Evolutionary conservation across 2,329 filamentous ascomycete species (phyloP).

Genomic region (Thielaviopsis euricoi): DNA sequence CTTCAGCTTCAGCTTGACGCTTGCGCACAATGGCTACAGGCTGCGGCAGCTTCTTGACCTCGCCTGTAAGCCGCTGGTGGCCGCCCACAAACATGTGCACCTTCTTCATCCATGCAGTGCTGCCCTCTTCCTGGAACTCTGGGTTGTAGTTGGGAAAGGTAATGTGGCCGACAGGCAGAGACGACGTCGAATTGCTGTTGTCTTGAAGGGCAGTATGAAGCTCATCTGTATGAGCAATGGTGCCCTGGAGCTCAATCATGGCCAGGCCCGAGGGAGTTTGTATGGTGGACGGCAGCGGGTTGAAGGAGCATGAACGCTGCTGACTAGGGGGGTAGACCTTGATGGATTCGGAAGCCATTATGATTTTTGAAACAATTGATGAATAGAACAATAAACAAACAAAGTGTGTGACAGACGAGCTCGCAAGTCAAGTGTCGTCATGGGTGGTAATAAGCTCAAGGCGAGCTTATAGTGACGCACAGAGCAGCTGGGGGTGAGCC

Average conservation of each 20-base stretch:
- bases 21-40: constrained; percentile 64
- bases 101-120: constrained; percentile 72
- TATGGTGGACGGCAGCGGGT: constrained; percentile 61
- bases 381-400: not conserved
- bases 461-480: not conserved
- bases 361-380: not conserved
- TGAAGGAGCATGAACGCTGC: constrained; percentile 15
- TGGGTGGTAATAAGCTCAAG: not conserved
- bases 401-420: not conserved
- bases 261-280: constrained; percentile 82
- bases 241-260: constrained; percentile 82
- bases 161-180: constrained; percentile 50
- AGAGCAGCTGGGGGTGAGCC: too few relatives aligned
- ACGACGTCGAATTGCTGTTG: constrained; percentile 6
- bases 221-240: constrained; percentile 41
- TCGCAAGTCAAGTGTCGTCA: not conserved
- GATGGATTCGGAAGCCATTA: constrained; percentile 12
- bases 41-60: constrained; percentile 71
- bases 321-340: constrained; percentile 25
- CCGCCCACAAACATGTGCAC: constrained; percentile 79
- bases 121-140: constrained; percentile 27
- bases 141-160: constrained; percentile 61
- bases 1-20: constrained; percentile 27
- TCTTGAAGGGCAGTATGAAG: constrained; percentile 31
- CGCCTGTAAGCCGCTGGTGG: constrained; percentile 76